A percentile compares a stretch with the other conserved stretches of the same genome.
Conservation (phyloP, 1,284 basidiomycete species). For the Pseudomicrostroma phylloplanum region DNA sequence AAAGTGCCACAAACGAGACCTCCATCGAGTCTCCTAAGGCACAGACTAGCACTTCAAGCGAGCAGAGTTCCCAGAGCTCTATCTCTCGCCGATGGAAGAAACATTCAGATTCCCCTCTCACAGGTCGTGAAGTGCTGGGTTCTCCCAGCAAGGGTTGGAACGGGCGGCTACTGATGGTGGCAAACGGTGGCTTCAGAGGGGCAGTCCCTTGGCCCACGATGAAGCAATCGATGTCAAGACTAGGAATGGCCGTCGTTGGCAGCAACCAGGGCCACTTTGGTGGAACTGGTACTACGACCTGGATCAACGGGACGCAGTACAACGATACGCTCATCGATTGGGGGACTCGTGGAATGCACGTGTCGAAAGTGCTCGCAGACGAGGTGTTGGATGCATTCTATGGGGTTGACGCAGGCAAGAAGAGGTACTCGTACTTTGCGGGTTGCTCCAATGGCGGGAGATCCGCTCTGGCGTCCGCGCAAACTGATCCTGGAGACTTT, state of each 20-base stretch:
- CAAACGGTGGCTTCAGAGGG: constrained; percentile 20
- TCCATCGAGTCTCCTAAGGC: too few species aligned
- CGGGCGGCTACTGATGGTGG: constrained; percentile 17
- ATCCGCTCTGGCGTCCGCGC: constrained; percentile 34
- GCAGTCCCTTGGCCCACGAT: constrained; percentile 15
- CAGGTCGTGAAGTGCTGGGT: constrained; percentile 15
- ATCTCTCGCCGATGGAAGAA: too few species aligned
- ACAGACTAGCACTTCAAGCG: not conserved
- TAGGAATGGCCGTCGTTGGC: constrained; percentile 19
- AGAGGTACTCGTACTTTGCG: constrained; percentile 12
- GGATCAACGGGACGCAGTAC: constrained; percentile 20
- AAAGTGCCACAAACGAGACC: too few species aligned
- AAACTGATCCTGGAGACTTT: constrained; percentile 40
- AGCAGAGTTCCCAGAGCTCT: too few species aligned
- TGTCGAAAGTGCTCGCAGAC: constrained; percentile 12
- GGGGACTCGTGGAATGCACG: constrained; percentile 14
- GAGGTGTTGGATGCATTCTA: constrained; percentile 19
- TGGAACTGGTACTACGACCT: constrained; percentile 10
- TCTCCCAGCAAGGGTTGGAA: constrained; percentile 16
- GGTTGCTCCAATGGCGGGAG: constrained; percentile 47
- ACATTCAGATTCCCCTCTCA: not conserved
- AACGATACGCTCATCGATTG: constrained; percentile 17
- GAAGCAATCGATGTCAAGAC: constrained; percentile 15
- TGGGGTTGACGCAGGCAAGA: constrained; percentile 5
- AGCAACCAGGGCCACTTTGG: constrained; percentile 18